phyloP scores from a whole-genome alignment of 2,329 filamentous ascomycete species.

The Aulographum hederae region DNA sequence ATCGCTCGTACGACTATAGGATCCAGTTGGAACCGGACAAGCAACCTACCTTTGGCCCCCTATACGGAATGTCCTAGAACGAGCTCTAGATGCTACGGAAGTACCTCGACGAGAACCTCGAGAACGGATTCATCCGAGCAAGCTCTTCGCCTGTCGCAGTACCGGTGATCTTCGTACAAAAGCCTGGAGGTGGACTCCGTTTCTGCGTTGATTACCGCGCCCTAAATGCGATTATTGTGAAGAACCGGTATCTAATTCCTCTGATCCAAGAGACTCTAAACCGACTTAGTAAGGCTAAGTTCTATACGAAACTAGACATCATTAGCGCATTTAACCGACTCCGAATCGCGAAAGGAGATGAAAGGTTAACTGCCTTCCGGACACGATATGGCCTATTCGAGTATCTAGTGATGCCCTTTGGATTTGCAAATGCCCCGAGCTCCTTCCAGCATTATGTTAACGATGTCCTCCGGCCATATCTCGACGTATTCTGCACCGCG shows the following conservation, averaged over 20 bases:
- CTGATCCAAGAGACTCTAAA: conserved; percentile 15
- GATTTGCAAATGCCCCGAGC: conserved; percentile 6
- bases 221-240: conserved; percentile 17
- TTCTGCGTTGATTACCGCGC: conserved; percentile 18
- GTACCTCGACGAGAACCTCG: conserved; percentile 2
- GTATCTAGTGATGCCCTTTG: conserved; percentile 13
- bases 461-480: conserved; percentile 5
- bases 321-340: conserved; percentile 16
- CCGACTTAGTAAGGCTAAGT: conserved; percentile 9
- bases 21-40: neutral
- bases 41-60: neutral
- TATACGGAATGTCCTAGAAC: neutral
- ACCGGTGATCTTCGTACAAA: conserved; percentile 15
- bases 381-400: conserved; percentile 16
- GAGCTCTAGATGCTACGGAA: neutral
- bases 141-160: neutral
- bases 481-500: conserved; percentile 9
- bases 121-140: conserved; percentile 1
- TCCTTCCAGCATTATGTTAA: conserved; percentile 12
- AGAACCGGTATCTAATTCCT: conserved; percentile 15
- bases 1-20: neutral
- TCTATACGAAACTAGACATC: conserved; percentile 15
- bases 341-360: conserved; percentile 13
- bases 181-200: conserved; percentile 11
- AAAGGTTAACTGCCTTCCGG: conserved; percentile 16